Evolutionary conservation across 306 rosid species (phyloP).

Genomic region (Citrullus mucosospermus): DNA sequence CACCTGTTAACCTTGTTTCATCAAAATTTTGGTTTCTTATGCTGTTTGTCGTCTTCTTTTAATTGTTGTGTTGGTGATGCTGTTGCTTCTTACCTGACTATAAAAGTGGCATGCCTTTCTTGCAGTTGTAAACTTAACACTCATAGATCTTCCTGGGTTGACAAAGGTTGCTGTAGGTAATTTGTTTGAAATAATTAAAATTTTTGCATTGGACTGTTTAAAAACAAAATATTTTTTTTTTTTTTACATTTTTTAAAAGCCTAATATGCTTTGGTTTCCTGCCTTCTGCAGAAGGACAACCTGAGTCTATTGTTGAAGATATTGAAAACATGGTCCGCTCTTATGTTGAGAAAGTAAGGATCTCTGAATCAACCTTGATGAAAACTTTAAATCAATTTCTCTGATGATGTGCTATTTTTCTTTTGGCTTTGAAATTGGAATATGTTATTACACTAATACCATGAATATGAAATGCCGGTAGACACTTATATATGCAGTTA

Average conservation of each 20-base stretch:
- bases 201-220: neutral
- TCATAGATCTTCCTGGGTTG: slow-evolving; percentile 96
- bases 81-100: neutral
- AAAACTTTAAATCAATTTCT: neutral
- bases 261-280: slow-evolving; percentile 3
- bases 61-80: neutral
- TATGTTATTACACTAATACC: neutral
- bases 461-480: neutral
- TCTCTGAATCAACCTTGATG: neutral
- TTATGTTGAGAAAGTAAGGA: slow-evolving; percentile 86
- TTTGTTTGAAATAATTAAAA: neutral
- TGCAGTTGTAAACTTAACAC: slow-evolving; percentile 96
- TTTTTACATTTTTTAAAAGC: neutral
- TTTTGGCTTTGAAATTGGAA: neutral
- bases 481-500: neutral
- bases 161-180: slow-evolving; percentile 99
- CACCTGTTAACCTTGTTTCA: neutral
- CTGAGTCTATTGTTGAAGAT: slow-evolving; percentile 80
- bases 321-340: slow-evolving; percentile 96
- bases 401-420: neutral
- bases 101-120: slow-evolving; percentile 9
- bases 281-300: slow-evolving; percentile 76
- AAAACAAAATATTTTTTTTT: neutral
- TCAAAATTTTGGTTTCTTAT: neutral
- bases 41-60: neutral